Evolutionary conservation across 148 eudicot genomes (phyloP), one percentile per base, ranked within the genome.

Genomic region (Nyssa sinensis): DNA sequence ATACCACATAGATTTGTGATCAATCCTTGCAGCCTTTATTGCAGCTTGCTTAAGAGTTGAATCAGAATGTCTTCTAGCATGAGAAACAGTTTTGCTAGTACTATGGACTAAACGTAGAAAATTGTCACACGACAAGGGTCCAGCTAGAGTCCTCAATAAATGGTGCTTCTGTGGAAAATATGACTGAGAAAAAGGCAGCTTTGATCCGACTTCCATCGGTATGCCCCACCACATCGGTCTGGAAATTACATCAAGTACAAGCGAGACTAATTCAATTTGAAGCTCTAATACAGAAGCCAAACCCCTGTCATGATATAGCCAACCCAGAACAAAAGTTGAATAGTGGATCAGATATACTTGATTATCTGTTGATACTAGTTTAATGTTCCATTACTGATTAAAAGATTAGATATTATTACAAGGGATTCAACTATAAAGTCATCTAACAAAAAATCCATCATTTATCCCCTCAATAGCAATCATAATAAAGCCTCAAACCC

Each of bases 171-270:
- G 59, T 3, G 87, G 82, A 24, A 88, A 85, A 64, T 83, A 88
- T 27, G 87, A 86, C 81, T 70, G 81, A 66, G 85, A 84, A 73
- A 82, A 85, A 49, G 89, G 89, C 12, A 88, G 81, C 71, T 80
- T 85, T 64, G 61, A 78, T 67, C 89, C 85, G 39, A 75, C n/a
- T 47, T 88, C 91, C 76, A 66, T 77, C 9, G 87, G 74, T 71
- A 88, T 70, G 67, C 84, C 91, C 89, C 91, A 88, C 79, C 78
- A 62, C 80, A 81, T 85, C 61, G 91, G 91, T 69, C 86, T 84
- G 67, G 84, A 85, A 69, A 81, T 39, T 25, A 88, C 66, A 69
- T 88, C 89, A 23, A 88, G 77, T 69, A 86, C 39, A 63, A 73
- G 51, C 23, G 71, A 62, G 49, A 86, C 74, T 25, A 88, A 51